phyloP scores from a whole-genome alignment of 2,329 filamentous ascomycete genomes.

The Cladophialophora yegresii region DNA sequence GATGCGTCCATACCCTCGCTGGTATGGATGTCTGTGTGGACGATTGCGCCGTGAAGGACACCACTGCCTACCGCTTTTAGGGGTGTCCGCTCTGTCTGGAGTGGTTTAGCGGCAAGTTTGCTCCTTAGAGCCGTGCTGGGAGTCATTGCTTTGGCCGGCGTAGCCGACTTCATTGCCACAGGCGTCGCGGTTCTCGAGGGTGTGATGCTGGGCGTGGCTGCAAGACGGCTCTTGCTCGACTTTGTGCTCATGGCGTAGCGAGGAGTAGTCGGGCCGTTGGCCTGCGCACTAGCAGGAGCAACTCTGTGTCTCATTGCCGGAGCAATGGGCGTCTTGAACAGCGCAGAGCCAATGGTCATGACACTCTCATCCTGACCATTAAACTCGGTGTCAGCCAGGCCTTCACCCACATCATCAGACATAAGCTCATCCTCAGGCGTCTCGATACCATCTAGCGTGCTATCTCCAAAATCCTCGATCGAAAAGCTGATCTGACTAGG shows the following conservation, averaged over 20 bases:
- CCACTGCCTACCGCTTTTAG: conserved; percentile 35
- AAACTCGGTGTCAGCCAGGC: conserved; percentile 1
- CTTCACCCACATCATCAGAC: conserved; percentile 24
- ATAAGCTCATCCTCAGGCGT: conserved; percentile 30
- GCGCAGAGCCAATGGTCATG: conserved; percentile 27
- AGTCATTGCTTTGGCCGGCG: conserved; percentile 12
- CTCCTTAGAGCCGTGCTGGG: conserved; percentile 19
- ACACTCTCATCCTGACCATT: conserved; percentile 22
- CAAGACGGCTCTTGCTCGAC: conserved; percentile 23
- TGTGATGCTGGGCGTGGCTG: conserved; percentile 8
- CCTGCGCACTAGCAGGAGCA: conserved; percentile 13
- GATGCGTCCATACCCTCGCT: conserved; percentile 79
- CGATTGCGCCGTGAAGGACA: conserved; percentile 69
- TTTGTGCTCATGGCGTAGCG: conserved; percentile 29
- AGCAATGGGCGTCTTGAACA: conserved; percentile 28
- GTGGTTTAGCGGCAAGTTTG: conserved; percentile 22
- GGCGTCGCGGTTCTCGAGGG: conserved; percentile 14
- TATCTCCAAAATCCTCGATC: conserved; percentile 34
- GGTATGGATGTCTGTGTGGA: conserved; percentile 82
- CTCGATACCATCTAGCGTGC: conserved; percentile 34
- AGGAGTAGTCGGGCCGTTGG: conserved; percentile 16
- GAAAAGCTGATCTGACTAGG: conserved; percentile 34
- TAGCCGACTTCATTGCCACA: conserved; percentile 19
- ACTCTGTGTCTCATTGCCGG: conserved; percentile 19
- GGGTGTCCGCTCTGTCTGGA: conserved; percentile 27